These are phyloP conservation scores for Diaporthe citriasiana DNA, from an alignment of 2,329 filamentous ascomycete species.

Conservation along the genomic window DNA sequence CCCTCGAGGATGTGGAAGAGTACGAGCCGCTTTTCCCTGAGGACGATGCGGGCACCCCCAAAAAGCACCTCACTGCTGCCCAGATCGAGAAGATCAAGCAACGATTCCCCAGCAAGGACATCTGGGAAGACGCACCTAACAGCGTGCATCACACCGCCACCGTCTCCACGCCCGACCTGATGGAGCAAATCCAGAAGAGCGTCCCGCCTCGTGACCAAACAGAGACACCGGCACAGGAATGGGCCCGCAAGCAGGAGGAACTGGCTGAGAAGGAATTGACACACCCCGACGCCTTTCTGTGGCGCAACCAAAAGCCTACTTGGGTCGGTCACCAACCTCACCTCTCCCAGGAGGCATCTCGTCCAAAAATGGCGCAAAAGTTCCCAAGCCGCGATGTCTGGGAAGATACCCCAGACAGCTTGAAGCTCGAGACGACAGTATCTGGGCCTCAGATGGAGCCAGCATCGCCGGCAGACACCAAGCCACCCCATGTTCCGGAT, in stretches of 20 bases:
- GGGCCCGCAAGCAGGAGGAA: slow-evolving; percentile 76
- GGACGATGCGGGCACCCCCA: slow-evolving; percentile 69
- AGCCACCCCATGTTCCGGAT: slow-evolving; percentile 72
- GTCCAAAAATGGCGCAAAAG: slow-evolving; percentile 73
- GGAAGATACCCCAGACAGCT: slow-evolving; percentile 92
- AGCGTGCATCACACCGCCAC: slow-evolving; percentile 85
- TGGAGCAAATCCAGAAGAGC: slow-evolving; percentile 49
- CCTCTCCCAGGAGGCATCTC: slow-evolving; percentile 59
- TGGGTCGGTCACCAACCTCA: slow-evolving; percentile 65
- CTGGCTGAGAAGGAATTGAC: slow-evolving; percentile 70
- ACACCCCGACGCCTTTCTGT: slow-evolving; percentile 66
- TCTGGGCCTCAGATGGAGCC: slow-evolving; percentile 65
- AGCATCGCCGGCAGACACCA: slow-evolving; percentile 55
- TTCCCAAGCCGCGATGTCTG: slow-evolving; percentile 95
- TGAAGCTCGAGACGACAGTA: slow-evolving; percentile 83
- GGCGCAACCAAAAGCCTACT: slow-evolving; percentile 63
- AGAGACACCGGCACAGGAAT: slow-evolving; percentile 73
- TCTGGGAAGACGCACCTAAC: slow-evolving; percentile 96
- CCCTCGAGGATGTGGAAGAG: slow-evolving; percentile 89
- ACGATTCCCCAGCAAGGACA: slow-evolving; percentile 91
- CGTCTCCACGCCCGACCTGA: slow-evolving; percentile 83
- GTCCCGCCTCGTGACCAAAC: slow-evolving; percentile 54
- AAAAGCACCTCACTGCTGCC: slow-evolving; percentile 53
- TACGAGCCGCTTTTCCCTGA: slow-evolving; percentile 96
- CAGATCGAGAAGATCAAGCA: slow-evolving; percentile 68